A percentile compares a stretch with the other conserved stretches of the same genome.
phyloP scores from a whole-genome alignment of 1,284 basidiomycete species.

The Lignosus rhinocerotis region DNA sequence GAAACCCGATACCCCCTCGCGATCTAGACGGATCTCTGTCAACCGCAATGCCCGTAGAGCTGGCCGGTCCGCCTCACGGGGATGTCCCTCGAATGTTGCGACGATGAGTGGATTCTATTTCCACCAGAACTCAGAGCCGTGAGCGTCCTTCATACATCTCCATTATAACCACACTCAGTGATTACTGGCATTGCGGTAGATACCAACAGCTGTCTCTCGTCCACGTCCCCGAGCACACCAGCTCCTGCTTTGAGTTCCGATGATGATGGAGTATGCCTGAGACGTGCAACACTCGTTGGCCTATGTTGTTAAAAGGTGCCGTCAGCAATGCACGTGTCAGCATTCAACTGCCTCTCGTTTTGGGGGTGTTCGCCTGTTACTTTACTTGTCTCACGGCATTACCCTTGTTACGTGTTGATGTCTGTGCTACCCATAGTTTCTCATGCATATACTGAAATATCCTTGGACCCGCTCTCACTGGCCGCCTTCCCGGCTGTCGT shows the following conservation, averaged over 20 bases:
- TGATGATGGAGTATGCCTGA: constrained; percentile 25
- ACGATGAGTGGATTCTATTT: constrained; percentile 93
- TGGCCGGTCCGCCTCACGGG: constrained; percentile 30
- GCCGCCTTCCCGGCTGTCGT: constrained; percentile 12
- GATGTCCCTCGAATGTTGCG: constrained; percentile 42
- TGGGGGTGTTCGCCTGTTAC: not conserved
- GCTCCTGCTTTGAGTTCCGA: constrained; percentile 44
- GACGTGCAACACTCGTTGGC: constrained; percentile 3
- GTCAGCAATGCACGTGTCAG: constrained; percentile 2
- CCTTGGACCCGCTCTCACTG: constrained; percentile 18
- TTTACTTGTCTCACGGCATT: constrained; percentile 1
- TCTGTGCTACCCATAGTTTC: constrained; percentile 1
- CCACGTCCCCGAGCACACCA: constrained; percentile 41
- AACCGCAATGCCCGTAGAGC: constrained; percentile 27
- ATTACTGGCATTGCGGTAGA: constrained; percentile 23
- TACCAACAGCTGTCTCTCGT: constrained; percentile 45
- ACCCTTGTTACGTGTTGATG: not conserved
- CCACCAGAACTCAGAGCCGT: constrained; percentile 52
- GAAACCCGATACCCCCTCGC: constrained; percentile 29
- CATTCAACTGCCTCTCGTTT: not conserved
- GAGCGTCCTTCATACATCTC: constrained; percentile 14
- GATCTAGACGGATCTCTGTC: constrained; percentile 30
- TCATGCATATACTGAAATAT: constrained; percentile 11
- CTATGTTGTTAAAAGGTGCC: constrained; percentile 20
- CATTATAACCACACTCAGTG: not conserved